These are phyloP conservation scores for Trichoderma semiorbis DNA, from an alignment of 2,329 filamentous ascomycete genomes.

Conservation along the genomic window DNA sequence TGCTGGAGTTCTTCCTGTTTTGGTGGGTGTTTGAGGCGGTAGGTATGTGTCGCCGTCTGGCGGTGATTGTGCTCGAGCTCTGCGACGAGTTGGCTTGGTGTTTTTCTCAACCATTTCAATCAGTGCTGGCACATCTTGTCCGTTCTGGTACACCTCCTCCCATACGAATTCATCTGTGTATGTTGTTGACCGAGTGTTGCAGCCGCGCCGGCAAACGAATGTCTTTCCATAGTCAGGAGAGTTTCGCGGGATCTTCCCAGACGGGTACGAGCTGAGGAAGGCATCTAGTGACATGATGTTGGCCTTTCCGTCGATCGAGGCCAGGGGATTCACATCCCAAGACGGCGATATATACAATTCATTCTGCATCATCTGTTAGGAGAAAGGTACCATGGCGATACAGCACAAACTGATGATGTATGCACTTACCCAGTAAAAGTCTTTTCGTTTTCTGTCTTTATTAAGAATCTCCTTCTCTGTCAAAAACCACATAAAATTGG, in stretches of 20 bases:
- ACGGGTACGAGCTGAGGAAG: constrained; percentile 69
- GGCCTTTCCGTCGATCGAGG: constrained; percentile 87
- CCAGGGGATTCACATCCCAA: constrained; percentile 82
- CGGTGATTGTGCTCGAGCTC: constrained; percentile 31
- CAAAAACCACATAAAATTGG: constrained; percentile 94
- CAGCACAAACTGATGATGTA: neutral
- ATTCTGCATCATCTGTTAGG: constrained; percentile 50
- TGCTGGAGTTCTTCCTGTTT: constrained; percentile 29
- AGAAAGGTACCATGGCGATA: neutral
- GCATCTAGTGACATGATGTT: constrained; percentile 68
- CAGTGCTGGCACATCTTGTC: constrained; percentile 60
- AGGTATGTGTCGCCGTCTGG: constrained; percentile 33
- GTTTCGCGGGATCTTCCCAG: constrained; percentile 68
- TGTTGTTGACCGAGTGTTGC: constrained; percentile 80
- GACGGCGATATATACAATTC: constrained; percentile 89
- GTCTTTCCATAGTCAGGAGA: constrained; percentile 77
- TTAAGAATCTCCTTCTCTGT: constrained; percentile 86
- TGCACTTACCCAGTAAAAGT: constrained; percentile 63
- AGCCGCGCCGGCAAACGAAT: constrained; percentile 85
- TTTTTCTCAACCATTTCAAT: constrained; percentile 64
- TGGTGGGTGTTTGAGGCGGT: constrained; percentile 38
- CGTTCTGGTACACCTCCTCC: constrained; percentile 77
- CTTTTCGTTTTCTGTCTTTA: constrained; percentile 74
- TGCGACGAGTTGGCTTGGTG: constrained; percentile 62
- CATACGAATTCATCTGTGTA: constrained; percentile 92